These are phyloP conservation scores for Bisporella sp. DNA, from an alignment of 2,329 filamentous ascomycete genomes.

Conservation along the genomic window DNA sequence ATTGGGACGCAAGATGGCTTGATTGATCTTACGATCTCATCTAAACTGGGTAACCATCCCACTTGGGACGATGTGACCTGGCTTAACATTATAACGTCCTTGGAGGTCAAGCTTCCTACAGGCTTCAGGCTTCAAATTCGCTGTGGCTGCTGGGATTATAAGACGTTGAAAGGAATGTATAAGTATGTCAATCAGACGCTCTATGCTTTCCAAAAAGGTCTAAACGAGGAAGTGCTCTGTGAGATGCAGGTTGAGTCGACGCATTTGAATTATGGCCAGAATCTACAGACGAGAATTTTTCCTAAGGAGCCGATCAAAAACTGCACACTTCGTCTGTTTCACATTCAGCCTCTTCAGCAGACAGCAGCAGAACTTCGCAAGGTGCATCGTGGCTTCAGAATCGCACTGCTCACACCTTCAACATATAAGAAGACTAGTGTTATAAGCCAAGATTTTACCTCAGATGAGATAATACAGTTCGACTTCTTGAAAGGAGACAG, in stretches of 20 bases:
- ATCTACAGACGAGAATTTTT: conserved; percentile 38
- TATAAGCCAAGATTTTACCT: conserved; percentile 56
- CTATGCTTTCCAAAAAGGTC: conserved; percentile 58
- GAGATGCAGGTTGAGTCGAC: conserved; percentile 65
- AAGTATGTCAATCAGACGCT: conserved; percentile 69
- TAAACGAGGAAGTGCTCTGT: conserved; percentile 65
- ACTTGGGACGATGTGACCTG: no score
- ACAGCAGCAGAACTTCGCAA: conserved; percentile 66
- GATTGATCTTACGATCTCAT: no score
- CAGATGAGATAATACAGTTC: conserved; percentile 65
- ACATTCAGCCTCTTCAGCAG: conserved; percentile 61
- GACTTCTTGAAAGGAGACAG: conserved; percentile 68
- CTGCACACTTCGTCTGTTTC: conserved; percentile 42
- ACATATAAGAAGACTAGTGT: conserved; percentile 73
- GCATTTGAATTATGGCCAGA: conserved; percentile 72
- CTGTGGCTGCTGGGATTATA: no score
- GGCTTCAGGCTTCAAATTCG: no score
- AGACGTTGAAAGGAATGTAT: no score
- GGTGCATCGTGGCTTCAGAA: conserved; percentile 71
- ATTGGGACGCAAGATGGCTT: no score
- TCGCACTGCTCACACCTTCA: conserved; percentile 70
- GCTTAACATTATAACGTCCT: no score
- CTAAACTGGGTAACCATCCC: no score
- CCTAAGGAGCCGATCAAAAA: no score
- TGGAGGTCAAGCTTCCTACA: no score